Evolutionary conservation across 2,329 filamentous ascomycete species (phyloP), one percentile per base, ranked within the genome.

Genomic region (Pseudocercospora crystallina): DNA sequence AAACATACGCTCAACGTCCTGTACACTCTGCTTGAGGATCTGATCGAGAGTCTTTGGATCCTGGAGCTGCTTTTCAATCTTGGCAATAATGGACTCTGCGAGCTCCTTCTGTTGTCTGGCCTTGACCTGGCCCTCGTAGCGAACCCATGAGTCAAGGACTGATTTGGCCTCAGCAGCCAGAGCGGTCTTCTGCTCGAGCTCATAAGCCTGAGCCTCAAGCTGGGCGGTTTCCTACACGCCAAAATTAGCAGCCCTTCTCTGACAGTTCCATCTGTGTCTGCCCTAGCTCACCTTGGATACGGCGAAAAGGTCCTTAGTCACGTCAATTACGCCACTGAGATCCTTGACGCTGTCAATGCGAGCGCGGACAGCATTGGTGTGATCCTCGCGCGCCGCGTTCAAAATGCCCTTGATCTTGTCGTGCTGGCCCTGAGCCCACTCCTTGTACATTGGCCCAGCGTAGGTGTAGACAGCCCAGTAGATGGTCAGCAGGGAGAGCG

Each of bases 81-180:
- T 99, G 80, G 87, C 84, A 69, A 99, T 97, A 75, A 99, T 81
- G 74, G 79, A 84, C 71, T 95, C 85, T 60, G 94, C 90, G 62
- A 99, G 84, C 82, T 99, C 94, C 76, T 82, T 86, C 83, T 99
- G 94, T 81, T 99, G 90, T 74, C 94, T 87, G 80, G 92, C 87
- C 88, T 97, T 99, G 71, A 99, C 91, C 81, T 97, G 94, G 67
- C 88, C 80, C 81, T 99, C 94, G 76, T 99, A 99, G 73, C 94
- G 88, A 61, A 97, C 91, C 95, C 94, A 99, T 51, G 90, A 96
- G 74, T 99, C 94, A 61, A 99, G 85, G 53, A 97, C 94, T 56
- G 82, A 69, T 86, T 96, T 99, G 70, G 92, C 92, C 82, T 99
- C 94, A 60, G 84, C 80, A 53, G 90, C 90, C 62, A 99, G 81